Evolutionary conservation across 495 filamentous ascomycete species (phyloP), one percentile per base, ranked within the genome.

Genomic region (Amorphotheca resinae): DNA sequence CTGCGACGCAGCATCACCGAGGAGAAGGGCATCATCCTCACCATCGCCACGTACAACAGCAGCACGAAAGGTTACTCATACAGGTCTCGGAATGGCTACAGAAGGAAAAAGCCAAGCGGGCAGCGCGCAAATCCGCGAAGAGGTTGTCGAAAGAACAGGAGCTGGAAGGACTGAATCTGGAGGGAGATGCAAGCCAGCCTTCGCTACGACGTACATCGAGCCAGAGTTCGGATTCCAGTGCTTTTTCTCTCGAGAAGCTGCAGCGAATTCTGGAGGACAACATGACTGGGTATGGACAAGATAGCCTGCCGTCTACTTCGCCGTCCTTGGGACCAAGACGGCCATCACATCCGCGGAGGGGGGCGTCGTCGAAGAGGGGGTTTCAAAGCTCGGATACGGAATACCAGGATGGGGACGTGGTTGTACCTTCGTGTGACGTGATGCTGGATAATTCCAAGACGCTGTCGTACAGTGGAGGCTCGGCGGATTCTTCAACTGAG

Each of bases 361-460:
- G 44, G 8, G 43, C 42, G 4, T 49, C 51, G 2, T 22, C 35
- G 15, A 32, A 22, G 49, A 41, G 52, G 46, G 41, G 33, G 22
- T 56, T 16, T 52, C 60, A 55, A 9, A 82, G 82, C 16, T 93
- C 86, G 0, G 87, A 93, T 50, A 91, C 84, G 1, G 87, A 95
- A 38, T 79, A 74, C 49, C 67, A 73, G 11, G 84, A 89, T 41
- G 66, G 69, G 11, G 84, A 91, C 34, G 65, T 75, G 17, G 49
- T 77, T 22, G 80, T 89, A 1, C 85, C 86, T 4, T 72, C 67
- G 47, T 88, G 86, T 45, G 85, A 95, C 53, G 82, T 71, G 11
- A 57, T 75, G 3, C 72, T 95, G 22, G 86, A 95, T 57, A 95
- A 95, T 54, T 82, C 85, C 5, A 89, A 86, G 59, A 89, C 86